These are phyloP conservation scores for Fusarium phyllophilum DNA, from an alignment of 2,329 filamentous ascomycete species.

Conservation along the genomic window DNA sequence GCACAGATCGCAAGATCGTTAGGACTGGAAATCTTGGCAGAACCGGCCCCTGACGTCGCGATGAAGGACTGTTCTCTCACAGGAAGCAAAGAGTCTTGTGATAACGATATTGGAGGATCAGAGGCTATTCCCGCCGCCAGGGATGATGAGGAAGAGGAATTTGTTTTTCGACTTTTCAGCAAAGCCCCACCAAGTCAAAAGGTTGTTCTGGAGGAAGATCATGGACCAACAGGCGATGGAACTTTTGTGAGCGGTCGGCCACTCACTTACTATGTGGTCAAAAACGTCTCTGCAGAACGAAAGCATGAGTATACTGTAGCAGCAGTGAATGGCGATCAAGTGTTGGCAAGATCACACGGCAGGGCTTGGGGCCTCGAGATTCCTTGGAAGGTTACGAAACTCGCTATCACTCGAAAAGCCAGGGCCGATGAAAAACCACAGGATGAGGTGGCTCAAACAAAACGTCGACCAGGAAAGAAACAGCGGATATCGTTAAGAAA, in stretches of 20 bases:
- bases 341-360: slow-evolving; percentile 56
- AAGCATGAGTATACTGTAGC: slow-evolving; percentile 54
- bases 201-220: slow-evolving; percentile 61
- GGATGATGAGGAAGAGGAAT: slow-evolving; percentile 51
- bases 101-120: slow-evolving; percentile 15
- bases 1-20: slow-evolving; percentile 60
- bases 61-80: neutral
- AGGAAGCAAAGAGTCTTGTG: slow-evolving; percentile 11
- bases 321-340: slow-evolving; percentile 63
- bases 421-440: slow-evolving; percentile 13
- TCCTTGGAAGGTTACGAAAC: slow-evolving; percentile 66
- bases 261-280: slow-evolving; percentile 60
- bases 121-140: slow-evolving; percentile 12
- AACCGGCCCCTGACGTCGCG: neutral
- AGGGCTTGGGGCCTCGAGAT: slow-evolving; percentile 68
- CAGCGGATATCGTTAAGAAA: slow-evolving; percentile 62
- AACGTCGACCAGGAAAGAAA: slow-evolving; percentile 67
- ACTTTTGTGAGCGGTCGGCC: slow-evolving; percentile 52
- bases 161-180: slow-evolving; percentile 69
- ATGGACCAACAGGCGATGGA: slow-evolving; percentile 51
- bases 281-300: slow-evolving; percentile 49
- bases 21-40: slow-evolving; percentile 48
- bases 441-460: slow-evolving; percentile 44
- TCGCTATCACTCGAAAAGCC: slow-evolving; percentile 51
- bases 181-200: slow-evolving; percentile 57